phyloP scores from a whole-genome alignment of 306 rosid genomes.

The Cucurbita ficifolia region DNA sequence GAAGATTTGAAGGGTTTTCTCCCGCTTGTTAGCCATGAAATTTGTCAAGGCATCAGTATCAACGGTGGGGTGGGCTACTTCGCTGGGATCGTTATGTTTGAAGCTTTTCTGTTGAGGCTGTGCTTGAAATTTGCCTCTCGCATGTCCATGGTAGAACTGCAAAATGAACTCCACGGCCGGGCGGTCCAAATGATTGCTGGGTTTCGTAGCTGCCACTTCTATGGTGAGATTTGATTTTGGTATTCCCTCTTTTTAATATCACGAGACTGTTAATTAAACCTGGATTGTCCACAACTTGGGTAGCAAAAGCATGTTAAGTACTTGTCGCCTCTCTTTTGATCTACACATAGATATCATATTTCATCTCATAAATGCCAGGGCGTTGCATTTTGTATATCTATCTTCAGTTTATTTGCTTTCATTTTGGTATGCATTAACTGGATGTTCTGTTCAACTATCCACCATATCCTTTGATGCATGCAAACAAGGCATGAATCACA shows the following conservation, averaged over 20 bases:
- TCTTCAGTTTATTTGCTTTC: not conserved
- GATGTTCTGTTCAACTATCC: not conserved
- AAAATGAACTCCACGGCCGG: conserved; percentile 27
- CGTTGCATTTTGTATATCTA: no score
- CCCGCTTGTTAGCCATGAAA: conserved; percentile 31
- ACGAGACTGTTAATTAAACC: not conserved
- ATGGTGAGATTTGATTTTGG: conserved; percentile 33
- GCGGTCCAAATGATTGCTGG: conserved; percentile 40
- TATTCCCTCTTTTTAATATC: not conserved
- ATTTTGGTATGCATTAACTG: not conserved
- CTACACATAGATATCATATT: not conserved
- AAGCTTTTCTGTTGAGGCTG: conserved; percentile 44
- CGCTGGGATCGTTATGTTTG: conserved; percentile 58
- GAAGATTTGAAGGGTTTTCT: conserved; percentile 32
- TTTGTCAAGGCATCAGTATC: conserved; percentile 24
- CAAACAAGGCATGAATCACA: not conserved
- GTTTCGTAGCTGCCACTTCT: conserved; percentile 36
- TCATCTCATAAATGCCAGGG: no score
- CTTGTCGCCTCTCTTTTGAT: not conserved
- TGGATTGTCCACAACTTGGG: not conserved
- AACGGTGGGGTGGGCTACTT: conserved; percentile 24
- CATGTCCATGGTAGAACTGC: conserved; percentile 22
- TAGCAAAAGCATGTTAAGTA: not conserved
- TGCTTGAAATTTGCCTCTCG: conserved; percentile 31
- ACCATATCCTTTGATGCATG: not conserved